Evolutionary conservation across 768 basidiomycete species (phyloP).

Genomic region (Amanita thiersii): DNA sequence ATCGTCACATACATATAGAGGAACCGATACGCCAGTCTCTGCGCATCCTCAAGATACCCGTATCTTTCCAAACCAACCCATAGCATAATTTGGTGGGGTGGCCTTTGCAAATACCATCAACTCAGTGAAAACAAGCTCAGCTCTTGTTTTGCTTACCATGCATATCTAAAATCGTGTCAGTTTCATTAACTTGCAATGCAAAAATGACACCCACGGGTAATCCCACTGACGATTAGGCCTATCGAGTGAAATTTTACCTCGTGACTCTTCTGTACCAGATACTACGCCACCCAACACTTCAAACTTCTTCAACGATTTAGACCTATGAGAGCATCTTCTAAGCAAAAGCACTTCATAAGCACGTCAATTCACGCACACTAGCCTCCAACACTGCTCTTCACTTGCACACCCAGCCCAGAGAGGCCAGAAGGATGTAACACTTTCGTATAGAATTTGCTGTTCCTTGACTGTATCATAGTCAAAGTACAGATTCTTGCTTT

Average conservation of each 20-base stretch:
- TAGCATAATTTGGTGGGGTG: constrained; percentile 97
- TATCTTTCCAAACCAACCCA: constrained; percentile 98
- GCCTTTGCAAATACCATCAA: constrained; percentile 37
- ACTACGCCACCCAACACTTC: constrained; percentile 94
- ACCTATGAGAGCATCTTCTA: constrained; percentile 31
- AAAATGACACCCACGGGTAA: constrained; percentile 63
- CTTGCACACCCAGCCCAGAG: constrained; percentile 97
- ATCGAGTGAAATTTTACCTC: constrained; percentile 92
- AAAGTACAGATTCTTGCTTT: constrained; percentile 88
- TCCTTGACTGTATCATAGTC: constrained; percentile 92
- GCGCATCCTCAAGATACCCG: constrained; percentile 89
- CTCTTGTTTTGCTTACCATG: constrained; percentile 36
- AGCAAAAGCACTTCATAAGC: constrained; percentile 13
- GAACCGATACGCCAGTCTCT: constrained; percentile 90
- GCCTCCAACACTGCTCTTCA: constrained; percentile 88
- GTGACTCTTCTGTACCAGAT: constrained; percentile 92
- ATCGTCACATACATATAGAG: constrained; percentile 73
- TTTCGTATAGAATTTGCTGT: constrained; percentile 91
- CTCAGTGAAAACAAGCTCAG: constrained; percentile 5
- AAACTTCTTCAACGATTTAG: constrained; percentile 86
- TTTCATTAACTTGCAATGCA: neutral
- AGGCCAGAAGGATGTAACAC: constrained; percentile 94
- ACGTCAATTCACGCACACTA: constrained; percentile 59
- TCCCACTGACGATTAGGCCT: constrained; percentile 99
- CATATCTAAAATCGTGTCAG: constrained; percentile 41